Percentiles rank a stretch among this genome's conserved stretches.
phyloP scores from a whole-genome alignment of 179 eudicot genomes.

The Beta lomatogona region DNA sequence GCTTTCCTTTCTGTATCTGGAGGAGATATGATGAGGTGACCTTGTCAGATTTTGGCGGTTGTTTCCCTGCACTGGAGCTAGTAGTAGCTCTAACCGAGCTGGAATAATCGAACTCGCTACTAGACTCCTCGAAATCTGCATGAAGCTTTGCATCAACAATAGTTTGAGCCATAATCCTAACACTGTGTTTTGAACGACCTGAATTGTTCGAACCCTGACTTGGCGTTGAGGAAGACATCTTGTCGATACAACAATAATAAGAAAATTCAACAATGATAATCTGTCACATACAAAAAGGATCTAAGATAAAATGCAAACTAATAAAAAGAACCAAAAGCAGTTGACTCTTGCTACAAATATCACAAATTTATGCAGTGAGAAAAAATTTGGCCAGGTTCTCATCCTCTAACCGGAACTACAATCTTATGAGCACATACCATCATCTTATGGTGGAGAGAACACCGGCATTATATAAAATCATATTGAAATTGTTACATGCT shows the following conservation, averaged over 20 bases:
- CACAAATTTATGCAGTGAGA: neutral
- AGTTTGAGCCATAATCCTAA: slow-evolving; percentile 83
- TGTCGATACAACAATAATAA: slow-evolving; percentile 8
- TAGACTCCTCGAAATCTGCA: slow-evolving; percentile 81
- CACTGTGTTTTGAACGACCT: slow-evolving; percentile 63
- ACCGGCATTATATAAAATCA: neutral
- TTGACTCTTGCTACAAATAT: neutral
- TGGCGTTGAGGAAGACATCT: slow-evolving; percentile 68
- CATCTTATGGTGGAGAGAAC: neutral
- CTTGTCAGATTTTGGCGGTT: slow-evolving; percentile 58
- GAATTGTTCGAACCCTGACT: slow-evolving; percentile 63
- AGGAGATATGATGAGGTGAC: slow-evolving; percentile 84
- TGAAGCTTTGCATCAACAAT: slow-evolving; percentile 85
- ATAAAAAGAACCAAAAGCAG: neutral
- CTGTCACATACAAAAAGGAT: neutral
- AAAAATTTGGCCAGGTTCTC: neutral
- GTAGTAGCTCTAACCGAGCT: slow-evolving; percentile 60
- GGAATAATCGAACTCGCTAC: slow-evolving; percentile 76
- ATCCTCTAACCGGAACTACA: neutral
- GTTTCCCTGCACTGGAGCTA: slow-evolving; percentile 24
- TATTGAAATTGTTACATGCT: neutral
- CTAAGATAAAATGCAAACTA: neutral
- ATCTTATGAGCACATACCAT: neutral
- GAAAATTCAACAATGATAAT: neutral
- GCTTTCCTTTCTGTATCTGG: slow-evolving; percentile 87